phyloP scores from a whole-genome alignment of 805 yeast species.

The Candida ponderosae region DNA sequence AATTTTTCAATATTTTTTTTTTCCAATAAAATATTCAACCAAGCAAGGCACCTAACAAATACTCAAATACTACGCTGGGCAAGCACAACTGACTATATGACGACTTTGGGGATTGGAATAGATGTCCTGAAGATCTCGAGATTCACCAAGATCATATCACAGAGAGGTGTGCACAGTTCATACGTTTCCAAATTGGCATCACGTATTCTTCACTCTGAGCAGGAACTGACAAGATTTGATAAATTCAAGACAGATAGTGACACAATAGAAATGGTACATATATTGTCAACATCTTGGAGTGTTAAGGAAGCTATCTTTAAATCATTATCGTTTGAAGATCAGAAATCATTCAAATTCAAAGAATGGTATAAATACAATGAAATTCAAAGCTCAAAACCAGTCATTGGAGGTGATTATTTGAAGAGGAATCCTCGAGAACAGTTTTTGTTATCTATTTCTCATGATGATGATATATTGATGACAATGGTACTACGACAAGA shows the following conservation, averaged over 20 bases:
- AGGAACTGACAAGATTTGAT: conserved; percentile 31
- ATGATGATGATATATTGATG: conserved; percentile 53
- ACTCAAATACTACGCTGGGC: no score
- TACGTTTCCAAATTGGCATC: conserved; percentile 30
- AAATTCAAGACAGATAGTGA: conserved; percentile 11
- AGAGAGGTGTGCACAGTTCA: conserved; percentile 21
- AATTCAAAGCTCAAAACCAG: conserved; percentile 34
- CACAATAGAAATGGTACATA: conserved; percentile 17
- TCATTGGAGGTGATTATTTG: conserved; percentile 26
- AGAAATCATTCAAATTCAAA: conserved; percentile 43
- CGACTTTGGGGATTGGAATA: conserved; percentile 44
- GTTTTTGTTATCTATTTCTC: conserved; percentile 51
- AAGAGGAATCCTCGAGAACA: conserved; percentile 27
- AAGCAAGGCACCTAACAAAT: no score
- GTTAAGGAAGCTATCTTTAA: conserved; percentile 70
- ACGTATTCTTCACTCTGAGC: conserved; percentile 41
- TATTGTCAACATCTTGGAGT: conserved; percentile 40
- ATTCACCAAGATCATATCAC: conserved; percentile 32
- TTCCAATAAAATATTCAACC: no score
- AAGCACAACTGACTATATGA: no score
- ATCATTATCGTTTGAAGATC: conserved; percentile 41
- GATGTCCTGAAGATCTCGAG: conserved; percentile 46
- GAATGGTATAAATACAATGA: conserved; percentile 48
- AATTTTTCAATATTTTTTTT: no score
- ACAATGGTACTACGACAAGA: conserved; percentile 45